A percentile compares a stretch with the other conserved stretches of the same genome.
Conservation (phyloP, 1,284 basidiomycete species). For the Puccinia triticina region DNA sequence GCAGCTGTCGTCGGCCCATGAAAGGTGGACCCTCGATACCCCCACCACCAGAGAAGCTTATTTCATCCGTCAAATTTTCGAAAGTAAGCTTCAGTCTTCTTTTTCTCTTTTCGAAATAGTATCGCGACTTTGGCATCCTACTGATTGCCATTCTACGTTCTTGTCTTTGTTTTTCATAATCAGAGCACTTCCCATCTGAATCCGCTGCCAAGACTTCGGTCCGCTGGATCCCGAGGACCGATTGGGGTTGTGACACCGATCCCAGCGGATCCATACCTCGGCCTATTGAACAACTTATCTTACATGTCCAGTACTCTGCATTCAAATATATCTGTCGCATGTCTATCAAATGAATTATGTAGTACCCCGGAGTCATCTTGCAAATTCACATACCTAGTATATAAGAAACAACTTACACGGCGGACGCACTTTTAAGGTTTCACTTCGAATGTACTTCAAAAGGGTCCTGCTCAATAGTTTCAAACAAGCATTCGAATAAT, state of each 20-base stretch:
- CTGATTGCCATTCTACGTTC: background rate
- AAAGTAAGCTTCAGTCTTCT: constrained; percentile 69
- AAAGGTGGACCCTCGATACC: constrained; percentile 78
- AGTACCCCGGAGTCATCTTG: background rate
- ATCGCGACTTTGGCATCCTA: background rate
- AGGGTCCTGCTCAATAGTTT: too few species aligned
- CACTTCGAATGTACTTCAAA: too few species aligned
- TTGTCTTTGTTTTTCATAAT: background rate
- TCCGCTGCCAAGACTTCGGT: constrained; percentile 91
- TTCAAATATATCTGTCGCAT: background rate
- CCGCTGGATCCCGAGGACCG: constrained; percentile 87
- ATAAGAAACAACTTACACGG: too few species aligned
- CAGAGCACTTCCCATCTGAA: constrained; percentile 78
- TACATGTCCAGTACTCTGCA: background rate
- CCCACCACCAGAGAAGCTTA: constrained; percentile 99
- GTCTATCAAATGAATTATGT: too few species aligned
- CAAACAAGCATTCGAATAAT: too few species aligned
- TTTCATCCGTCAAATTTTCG: constrained; percentile 90
- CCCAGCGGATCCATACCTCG: constrained; percentile 94
- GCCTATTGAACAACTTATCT: constrained; percentile 67
- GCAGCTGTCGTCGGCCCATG: constrained; percentile 72
- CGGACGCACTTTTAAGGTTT: too few species aligned
- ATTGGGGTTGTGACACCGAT: constrained; percentile 94
- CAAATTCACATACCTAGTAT: background rate
- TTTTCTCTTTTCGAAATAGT: background rate